Conservation (phyloP, 768 basidiomycete species). For the Vishniacozyma victoriae region DNA sequence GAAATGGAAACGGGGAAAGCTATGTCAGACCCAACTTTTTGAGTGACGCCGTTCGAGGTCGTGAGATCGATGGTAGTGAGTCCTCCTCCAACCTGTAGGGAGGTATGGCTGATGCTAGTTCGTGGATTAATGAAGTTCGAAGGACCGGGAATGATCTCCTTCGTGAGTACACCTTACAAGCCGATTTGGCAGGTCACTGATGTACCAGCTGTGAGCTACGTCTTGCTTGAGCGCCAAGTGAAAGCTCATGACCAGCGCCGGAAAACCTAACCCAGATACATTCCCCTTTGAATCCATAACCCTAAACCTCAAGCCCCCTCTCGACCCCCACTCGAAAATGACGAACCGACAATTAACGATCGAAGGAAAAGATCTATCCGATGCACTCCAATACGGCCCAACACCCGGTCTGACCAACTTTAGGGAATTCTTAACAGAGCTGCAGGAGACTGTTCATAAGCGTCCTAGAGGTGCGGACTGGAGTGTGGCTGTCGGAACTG, state of each 20-base stretch:
- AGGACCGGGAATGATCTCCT: constrained; percentile 56
- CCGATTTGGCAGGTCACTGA: not conserved
- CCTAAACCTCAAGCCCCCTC: constrained; percentile 48
- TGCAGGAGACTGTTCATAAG: constrained; percentile 68
- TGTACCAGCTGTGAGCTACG: not conserved
- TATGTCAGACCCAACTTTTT: constrained; percentile 6
- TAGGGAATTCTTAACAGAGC: constrained; percentile 46
- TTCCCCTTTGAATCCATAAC: constrained; percentile 84
- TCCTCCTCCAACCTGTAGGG: constrained; percentile 1
- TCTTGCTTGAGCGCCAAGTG: too few species aligned
- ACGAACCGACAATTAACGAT: constrained; percentile 53
- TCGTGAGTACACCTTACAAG: constrained; percentile 23
- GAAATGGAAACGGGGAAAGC: not conserved
- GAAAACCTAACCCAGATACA: constrained; percentile 82
- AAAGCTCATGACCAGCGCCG: too few species aligned
- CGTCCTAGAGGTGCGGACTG: constrained; percentile 60
- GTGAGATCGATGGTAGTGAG: constrained; percentile 33
- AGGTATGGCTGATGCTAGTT: constrained; percentile 45
- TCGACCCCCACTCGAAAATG: constrained; percentile 39
- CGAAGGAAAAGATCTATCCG: constrained; percentile 56
- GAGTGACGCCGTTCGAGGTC: constrained; percentile 15
- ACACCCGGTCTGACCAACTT: constrained; percentile 66
- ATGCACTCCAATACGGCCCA: constrained; percentile 69
- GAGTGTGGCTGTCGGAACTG: constrained; percentile 69
- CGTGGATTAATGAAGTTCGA: constrained; percentile 72